These are phyloP conservation scores for Neoascochyta sp. DNA, from an alignment of 2,329 filamentous ascomycete genomes.

Conservation along the genomic window DNA sequence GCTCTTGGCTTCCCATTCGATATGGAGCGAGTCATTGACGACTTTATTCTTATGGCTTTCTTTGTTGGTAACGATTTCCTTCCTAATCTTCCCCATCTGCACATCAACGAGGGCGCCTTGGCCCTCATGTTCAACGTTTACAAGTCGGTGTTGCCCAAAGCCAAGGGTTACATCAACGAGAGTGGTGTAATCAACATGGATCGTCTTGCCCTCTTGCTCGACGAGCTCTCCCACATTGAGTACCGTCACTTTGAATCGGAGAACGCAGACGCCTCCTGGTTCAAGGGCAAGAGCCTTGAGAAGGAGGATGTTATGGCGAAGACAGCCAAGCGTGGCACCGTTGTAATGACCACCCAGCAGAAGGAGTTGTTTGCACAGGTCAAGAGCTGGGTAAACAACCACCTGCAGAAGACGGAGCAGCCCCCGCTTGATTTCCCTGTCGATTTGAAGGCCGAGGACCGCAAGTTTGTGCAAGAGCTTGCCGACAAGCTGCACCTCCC, in stretches of 20 bases:
- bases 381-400: constrained; percentile 75
- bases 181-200: constrained; percentile 85
- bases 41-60: constrained; percentile 99
- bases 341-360: constrained; percentile 75
- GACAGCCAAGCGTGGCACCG: constrained; percentile 56
- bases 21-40: constrained; percentile 94
- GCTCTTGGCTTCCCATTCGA: constrained; percentile 76
- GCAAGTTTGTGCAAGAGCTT: constrained; percentile 88
- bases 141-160: constrained; percentile 80
- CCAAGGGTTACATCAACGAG: constrained; percentile 95
- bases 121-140: constrained; percentile 97
- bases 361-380: constrained; percentile 78
- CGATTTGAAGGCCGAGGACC: constrained; percentile 74
- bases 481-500: constrained; percentile 65
- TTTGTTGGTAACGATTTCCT: constrained; percentile 99
- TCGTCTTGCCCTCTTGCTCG: constrained; percentile 71
- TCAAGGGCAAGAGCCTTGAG: constrained; percentile 76
- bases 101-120: constrained; percentile 97
- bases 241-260: constrained; percentile 91
- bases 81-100: constrained; percentile 89
- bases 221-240: constrained; percentile 84
- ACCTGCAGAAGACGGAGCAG: constrained; percentile 45
- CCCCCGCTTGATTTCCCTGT: constrained; percentile 67
- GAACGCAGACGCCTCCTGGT: constrained; percentile 84
- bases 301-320: constrained; percentile 65